These are phyloP conservation scores for Hericium alpestre DNA, from an alignment of 768 basidiomycete species.

Conservation along the genomic window DNA sequence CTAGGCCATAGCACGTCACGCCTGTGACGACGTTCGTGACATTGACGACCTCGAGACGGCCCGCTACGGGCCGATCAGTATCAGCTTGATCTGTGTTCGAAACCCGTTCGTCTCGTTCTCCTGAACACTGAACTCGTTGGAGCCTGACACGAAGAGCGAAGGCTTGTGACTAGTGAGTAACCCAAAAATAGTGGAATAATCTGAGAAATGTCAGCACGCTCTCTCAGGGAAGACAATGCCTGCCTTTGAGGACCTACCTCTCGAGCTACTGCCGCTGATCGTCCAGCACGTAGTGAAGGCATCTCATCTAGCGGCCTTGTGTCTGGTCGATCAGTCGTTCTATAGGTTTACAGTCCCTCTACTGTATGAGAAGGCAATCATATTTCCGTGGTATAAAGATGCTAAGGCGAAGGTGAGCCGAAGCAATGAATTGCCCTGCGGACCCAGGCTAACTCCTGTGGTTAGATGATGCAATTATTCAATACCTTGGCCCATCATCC, in stretches of 20 bases:
- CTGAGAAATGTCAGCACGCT: background rate
- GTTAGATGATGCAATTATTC: conserved; percentile 55
- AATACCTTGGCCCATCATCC: conserved; percentile 43
- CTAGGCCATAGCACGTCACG: too few relatives aligned
- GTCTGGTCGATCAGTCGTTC: conserved; percentile 51
- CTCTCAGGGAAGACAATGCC: conserved; percentile 22
- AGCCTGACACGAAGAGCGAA: too few relatives aligned
- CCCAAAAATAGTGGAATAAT: background rate
- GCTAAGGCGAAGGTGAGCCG: conserved; percentile 45
- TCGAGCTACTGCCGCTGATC: conserved; percentile 53
- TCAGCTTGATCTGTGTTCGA: too few relatives aligned
- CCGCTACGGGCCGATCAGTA: too few relatives aligned
- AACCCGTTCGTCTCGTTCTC: too few relatives aligned
- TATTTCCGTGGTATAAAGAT: conserved; percentile 65
- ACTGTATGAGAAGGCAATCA: conserved; percentile 49
- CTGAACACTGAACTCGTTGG: too few relatives aligned
- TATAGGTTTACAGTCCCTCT: conserved; percentile 34
- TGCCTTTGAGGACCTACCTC: conserved; percentile 46
- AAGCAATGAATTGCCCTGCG: background rate
- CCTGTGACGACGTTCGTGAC: too few relatives aligned
- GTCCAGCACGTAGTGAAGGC: conserved; percentile 40
- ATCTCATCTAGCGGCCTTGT: conserved; percentile 38
- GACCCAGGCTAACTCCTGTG: background rate
- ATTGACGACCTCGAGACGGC: too few relatives aligned
- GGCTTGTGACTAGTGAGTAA: too few relatives aligned